These are phyloP conservation scores for Pyronema domesticum DNA, from an alignment of 495 filamentous ascomycete genomes.

Conservation along the genomic window DNA sequence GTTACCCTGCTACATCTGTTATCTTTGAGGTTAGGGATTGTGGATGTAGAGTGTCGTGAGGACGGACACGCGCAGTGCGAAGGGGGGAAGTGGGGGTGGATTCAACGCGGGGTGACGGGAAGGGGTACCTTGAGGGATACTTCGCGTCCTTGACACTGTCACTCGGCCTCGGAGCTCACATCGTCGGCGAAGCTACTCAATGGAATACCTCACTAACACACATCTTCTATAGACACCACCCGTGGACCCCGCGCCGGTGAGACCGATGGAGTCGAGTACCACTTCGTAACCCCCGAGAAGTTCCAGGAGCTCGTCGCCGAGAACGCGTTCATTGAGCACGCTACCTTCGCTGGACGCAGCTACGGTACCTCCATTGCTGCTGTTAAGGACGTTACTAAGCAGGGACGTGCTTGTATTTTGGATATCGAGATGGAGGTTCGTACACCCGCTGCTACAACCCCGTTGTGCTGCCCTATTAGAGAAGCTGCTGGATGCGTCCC, in stretches of 20 bases:
- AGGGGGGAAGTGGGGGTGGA: neutral
- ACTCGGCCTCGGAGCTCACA: neutral
- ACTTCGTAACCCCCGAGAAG: conserved; percentile 48
- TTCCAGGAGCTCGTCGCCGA: conserved; percentile 52
- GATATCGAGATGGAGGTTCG: conserved; percentile 54
- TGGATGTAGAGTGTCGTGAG: neutral
- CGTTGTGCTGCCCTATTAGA: neutral
- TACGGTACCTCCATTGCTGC: conserved; percentile 72
- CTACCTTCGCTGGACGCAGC: conserved; percentile 68
- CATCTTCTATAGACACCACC: conserved; percentile 42
- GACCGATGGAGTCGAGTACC: conserved; percentile 58
- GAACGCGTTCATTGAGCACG: conserved; percentile 74
- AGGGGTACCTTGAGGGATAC: too few species aligned
- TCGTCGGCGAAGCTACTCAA: neutral
- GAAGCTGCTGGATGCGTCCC: too few species aligned
- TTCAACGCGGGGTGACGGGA: neutral
- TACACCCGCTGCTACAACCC: neutral
- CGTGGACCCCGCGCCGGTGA: conserved; percentile 61
- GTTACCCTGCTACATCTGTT: neutral
- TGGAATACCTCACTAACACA: neutral
- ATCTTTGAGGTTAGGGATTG: too few species aligned
- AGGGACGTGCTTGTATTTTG: conserved; percentile 48
- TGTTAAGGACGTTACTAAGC: conserved; percentile 52
- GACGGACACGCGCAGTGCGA: neutral
- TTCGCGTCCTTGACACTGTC: neutral